Evolutionary conservation across 2,329 filamentous ascomycete genomes (phyloP), one percentile per base, ranked within the genome.

Genomic region (Penicillium sp.): DNA sequence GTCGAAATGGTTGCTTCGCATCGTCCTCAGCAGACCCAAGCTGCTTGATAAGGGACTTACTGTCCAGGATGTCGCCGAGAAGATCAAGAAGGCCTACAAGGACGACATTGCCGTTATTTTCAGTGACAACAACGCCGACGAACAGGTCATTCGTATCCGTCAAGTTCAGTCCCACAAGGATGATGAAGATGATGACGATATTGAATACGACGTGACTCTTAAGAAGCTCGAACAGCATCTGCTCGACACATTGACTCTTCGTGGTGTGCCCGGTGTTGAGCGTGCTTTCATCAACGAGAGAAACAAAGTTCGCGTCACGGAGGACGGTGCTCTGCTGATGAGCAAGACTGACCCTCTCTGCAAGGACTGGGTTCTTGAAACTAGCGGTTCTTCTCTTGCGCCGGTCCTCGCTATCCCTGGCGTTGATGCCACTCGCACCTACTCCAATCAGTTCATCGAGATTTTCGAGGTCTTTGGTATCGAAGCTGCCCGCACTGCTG

Each of bases 61-160:
- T 37, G 93, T 99, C 59, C 90, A 95, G 62, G 92, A 99, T 70
- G 94, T 99, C 62, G 94, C 94, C 35, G 82, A 85, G 62, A 90
- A 88, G 72, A 95, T 99, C 79, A 96, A 96, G 81, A 87, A 93
- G 65, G 89, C 92, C 55, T 99, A 96, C 73, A 84, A 87, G 20
- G 87, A 84, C 63, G 92, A 96, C 76, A 81, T 98, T 68, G 92
- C 92, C 14, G 88, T 99, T 66, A 93, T 99, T 61, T 96, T 96
- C 83, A 96, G 92, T 78, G 95, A 99, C 77, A 95, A 97, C 82
- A 99, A 99, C 76, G 93, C 94, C 10, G 93, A 97, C 65, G 88
- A 96, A 74, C 92, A 96, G 75, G 90, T 98, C 48, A 92, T 99
- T 68, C 95, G 95, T 75, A 90, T 97, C 65, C 90, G 95, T 65